Evolutionary conservation across 2,329 filamentous ascomycete genomes (phyloP).

Genomic region (Bipolaris gigantea): DNA sequence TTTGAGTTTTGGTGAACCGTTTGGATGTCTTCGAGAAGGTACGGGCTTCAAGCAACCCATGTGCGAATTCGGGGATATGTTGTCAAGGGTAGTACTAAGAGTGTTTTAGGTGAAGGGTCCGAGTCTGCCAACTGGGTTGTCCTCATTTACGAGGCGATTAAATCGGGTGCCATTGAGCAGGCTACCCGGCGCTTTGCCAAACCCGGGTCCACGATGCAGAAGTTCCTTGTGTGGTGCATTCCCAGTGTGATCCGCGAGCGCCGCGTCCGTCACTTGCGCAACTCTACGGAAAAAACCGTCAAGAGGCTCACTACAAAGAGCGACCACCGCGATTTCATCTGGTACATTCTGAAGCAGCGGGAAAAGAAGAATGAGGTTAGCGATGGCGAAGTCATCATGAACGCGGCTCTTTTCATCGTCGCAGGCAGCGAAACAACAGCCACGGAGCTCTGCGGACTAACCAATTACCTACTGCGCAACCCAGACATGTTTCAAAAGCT

Average conservation of each 20-base stretch:
- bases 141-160: slow-evolving; percentile 41
- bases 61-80: neutral
- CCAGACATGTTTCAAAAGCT: slow-evolving; percentile 28
- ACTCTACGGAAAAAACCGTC: slow-evolving; percentile 37
- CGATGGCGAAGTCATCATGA: slow-evolving; percentile 39
- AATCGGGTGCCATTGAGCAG: slow-evolving; percentile 38
- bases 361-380: slow-evolving; percentile 41
- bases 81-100: neutral
- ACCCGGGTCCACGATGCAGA: slow-evolving; percentile 28
- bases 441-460: slow-evolving; percentile 38
- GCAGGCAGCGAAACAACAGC: slow-evolving; percentile 42
- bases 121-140: slow-evolving; percentile 41
- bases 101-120: slow-evolving; percentile 28
- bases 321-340: slow-evolving; percentile 42
- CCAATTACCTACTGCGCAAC: slow-evolving; percentile 35
- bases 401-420: slow-evolving; percentile 37
- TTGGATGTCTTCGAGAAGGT: slow-evolving; percentile 38
- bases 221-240: slow-evolving; percentile 36
- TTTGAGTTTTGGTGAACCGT: slow-evolving; percentile 37
- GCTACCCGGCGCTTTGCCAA: slow-evolving; percentile 34
- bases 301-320: slow-evolving; percentile 33
- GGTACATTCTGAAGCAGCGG: slow-evolving; percentile 39
- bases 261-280: slow-evolving; percentile 30
- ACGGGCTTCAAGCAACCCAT: neutral
- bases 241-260: slow-evolving; percentile 32